Conservation (phyloP, 768 basidiomycete genomes). For the Lactarius sanguifluus region DNA sequence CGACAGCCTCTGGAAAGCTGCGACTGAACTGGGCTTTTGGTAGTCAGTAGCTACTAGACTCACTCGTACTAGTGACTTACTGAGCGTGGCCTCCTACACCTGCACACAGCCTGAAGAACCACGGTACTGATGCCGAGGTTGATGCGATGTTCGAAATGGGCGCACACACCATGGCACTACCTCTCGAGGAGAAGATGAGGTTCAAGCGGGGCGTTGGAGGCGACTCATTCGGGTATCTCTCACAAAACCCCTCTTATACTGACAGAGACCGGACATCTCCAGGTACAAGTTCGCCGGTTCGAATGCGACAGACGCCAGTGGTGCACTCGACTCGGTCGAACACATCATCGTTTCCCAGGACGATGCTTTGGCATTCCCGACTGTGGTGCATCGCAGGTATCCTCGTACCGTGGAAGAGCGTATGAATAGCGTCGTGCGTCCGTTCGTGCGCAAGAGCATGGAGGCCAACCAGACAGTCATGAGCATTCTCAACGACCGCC, state of each 20-base stretch:
- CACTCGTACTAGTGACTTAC: not conserved
- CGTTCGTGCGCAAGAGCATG: constrained; percentile 36
- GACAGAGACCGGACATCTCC: not conserved
- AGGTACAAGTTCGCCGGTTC: constrained; percentile 30
- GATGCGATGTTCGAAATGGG: constrained; percentile 44
- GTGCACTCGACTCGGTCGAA: constrained; percentile 31
- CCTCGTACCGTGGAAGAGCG: constrained; percentile 35
- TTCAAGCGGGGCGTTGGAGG: constrained; percentile 44
- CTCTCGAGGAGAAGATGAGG: constrained; percentile 42
- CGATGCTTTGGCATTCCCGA: constrained; percentile 40
- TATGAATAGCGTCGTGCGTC: constrained; percentile 34
- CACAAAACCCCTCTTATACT: too few species aligned
- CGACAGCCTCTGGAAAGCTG: constrained; percentile 47
- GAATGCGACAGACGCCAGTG: constrained; percentile 32
- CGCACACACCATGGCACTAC: constrained; percentile 39
- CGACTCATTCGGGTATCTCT: constrained; percentile 1
- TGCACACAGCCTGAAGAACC: constrained; percentile 42
- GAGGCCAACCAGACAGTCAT: constrained; percentile 36
- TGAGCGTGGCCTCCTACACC: not conserved
- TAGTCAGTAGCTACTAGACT: constrained; percentile 41
- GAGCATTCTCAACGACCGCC: constrained; percentile 34
- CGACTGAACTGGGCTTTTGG: constrained; percentile 53
- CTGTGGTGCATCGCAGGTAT: constrained; percentile 36
- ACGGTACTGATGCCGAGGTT: constrained; percentile 40
- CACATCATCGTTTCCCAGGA: constrained; percentile 30